Evolutionary conservation across 768 basidiomycete genomes (phyloP), one percentile per base, ranked within the genome.

Genomic region (Punctularia strigosozonata): DNA sequence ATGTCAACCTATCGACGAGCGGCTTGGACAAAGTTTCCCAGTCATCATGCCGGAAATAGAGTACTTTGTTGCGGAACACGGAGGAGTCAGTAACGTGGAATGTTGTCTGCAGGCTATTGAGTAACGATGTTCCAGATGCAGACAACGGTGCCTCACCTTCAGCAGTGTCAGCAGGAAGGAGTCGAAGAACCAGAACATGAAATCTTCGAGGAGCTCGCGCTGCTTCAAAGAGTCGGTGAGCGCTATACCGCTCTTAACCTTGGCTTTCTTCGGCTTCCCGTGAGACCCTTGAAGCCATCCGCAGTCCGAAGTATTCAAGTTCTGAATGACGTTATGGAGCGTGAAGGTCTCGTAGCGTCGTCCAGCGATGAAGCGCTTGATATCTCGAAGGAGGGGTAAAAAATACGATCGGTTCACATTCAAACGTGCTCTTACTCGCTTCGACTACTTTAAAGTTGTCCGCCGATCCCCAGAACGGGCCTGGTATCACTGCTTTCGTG

Each of bases 31-130:
- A 66, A 3, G 58, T 61, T n/a, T 69, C 65, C 95, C 94, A 99
- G 48, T 94, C 91, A 37, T 94, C 89, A 39, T 97, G 90, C 8
- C 88, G 75, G 56, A 95, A 98, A 53, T 92, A 99, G 1, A 97
- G 62, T 1, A 92, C 69, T 31, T 75, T 74, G 43, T 91, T 84
- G 28, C 81, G 69, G 50, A 80, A 88, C 5, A 80, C 83, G 15
- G 83, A 79, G 0, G 92, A 88, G 46, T 98, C 87, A 0, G 95
- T 98, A 31, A 90, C 69, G 57, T 97, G 97, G 60, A 95, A 99
- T 0, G 80, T 80, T 3, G 88, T 88, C 92, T 97, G 39, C 19
- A 18, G 20, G 8, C 18, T 8, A 20, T 34, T 8, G 33, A 10
- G 20, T 34, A 19, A 10, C 21, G 25, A 10, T 14, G 17, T 14